Evolutionary conservation across 441 rosid species (phyloP).

Genomic region (Corymbia citriodora): DNA sequence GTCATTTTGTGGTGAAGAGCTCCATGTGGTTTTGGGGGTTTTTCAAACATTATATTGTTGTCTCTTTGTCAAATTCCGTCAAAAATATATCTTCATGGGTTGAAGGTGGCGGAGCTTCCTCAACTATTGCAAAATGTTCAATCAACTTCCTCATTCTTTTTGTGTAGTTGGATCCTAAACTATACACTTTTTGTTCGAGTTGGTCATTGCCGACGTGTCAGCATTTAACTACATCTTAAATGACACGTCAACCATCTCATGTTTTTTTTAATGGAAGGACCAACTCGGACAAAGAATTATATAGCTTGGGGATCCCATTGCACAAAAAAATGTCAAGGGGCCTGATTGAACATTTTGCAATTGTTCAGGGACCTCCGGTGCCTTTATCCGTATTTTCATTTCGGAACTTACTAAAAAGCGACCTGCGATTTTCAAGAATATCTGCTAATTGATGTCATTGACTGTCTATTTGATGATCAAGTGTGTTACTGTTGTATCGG

Average conservation of each 20-base stretch:
- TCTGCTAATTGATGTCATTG: background rate
- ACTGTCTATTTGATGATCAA: background rate
- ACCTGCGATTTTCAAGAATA: background rate
- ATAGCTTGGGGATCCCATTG: background rate
- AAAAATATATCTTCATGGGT: background rate
- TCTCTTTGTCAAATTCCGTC: background rate
- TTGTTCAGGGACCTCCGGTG: background rate
- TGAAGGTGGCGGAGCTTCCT: background rate
- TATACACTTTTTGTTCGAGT: background rate
- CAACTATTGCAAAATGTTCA: background rate
- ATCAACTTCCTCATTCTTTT: background rate
- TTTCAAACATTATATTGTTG: background rate
- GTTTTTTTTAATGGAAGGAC: background rate
- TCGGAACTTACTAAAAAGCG: background rate
- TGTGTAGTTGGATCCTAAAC: background rate
- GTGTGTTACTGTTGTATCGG: background rate
- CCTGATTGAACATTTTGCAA: background rate
- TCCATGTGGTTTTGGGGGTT: background rate
- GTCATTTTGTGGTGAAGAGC: background rate
- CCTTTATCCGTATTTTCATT: background rate
- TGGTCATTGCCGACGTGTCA: background rate
- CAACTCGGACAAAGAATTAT: background rate
- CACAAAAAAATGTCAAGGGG: background rate
- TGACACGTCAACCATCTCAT: background rate
- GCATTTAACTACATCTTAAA: background rate